A percentile compares a stretch with the other conserved stretches of the same genome.
These are phyloP conservation scores for Elsinoe batatas DNA, from an alignment of 2,329 filamentous ascomycete genomes.

Conservation along the genomic window DNA sequence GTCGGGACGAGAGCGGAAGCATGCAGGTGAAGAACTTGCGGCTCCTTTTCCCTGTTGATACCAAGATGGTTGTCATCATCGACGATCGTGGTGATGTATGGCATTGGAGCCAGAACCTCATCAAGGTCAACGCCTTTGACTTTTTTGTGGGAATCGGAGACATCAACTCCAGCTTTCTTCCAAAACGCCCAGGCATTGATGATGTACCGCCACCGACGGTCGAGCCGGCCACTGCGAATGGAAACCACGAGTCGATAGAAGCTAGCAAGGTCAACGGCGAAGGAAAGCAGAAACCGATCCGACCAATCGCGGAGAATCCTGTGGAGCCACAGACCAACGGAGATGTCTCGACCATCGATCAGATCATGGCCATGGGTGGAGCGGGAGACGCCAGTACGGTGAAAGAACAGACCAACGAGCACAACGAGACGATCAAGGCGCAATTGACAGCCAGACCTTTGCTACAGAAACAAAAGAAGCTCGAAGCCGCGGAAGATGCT, in stretches of 20 bases:
- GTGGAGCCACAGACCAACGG: conserved; percentile 25
- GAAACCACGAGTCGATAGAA: background rate
- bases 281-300: background rate
- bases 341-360: conserved; percentile 55
- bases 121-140: conserved; percentile 91
- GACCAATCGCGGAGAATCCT: background rate
- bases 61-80: conserved; percentile 98
- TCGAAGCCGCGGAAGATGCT: conserved; percentile 72
- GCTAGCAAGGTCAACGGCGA: conserved; percentile 15
- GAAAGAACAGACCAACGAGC: conserved; percentile 69
- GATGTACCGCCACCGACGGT: conserved; percentile 19
- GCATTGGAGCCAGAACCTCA: conserved; percentile 84
- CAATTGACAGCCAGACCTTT: conserved; percentile 83
- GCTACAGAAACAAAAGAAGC: conserved; percentile 80
- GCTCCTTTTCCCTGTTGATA: conserved; percentile 88
- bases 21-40: conserved; percentile 84
- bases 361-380: conserved; percentile 65
- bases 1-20: conserved; percentile 91
- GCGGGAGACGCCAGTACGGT: conserved; percentile 58
- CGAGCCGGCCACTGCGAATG: background rate
- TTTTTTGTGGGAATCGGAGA: conserved; percentile 98
- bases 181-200: conserved; percentile 53
- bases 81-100: conserved; percentile 95
- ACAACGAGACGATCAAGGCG: conserved; percentile 77
- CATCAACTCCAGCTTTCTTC: conserved; percentile 95